phyloP scores from a whole-genome alignment of 1,284 basidiomycete species.

The Spongiforma sp. region DNA sequence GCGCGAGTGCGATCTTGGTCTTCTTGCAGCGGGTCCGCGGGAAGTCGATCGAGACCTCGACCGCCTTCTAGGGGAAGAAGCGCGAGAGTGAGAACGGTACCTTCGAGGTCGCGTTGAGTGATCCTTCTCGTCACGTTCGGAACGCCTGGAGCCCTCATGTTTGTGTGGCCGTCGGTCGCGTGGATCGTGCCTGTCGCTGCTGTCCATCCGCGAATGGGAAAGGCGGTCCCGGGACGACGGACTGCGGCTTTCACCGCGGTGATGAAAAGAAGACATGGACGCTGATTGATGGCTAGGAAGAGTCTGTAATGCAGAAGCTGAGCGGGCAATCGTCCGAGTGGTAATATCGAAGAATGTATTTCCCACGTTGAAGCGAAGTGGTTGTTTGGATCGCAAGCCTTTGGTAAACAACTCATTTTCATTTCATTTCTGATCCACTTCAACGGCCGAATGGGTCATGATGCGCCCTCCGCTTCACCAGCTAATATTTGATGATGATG shows the following conservation, averaged over 20 bases:
- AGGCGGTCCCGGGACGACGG: slow-evolving; percentile 18
- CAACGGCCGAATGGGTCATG: slow-evolving; percentile 20
- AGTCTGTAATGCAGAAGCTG: not conserved
- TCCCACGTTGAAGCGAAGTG: not conserved
- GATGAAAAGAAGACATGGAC: slow-evolving; percentile 27
- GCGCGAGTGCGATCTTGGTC: slow-evolving; percentile 29
- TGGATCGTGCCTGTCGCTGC: slow-evolving; percentile 20
- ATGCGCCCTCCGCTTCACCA: slow-evolving; percentile 14
- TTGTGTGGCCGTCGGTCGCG: slow-evolving; percentile 23
- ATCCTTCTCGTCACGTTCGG: slow-evolving; percentile 14
- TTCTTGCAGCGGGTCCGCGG: slow-evolving; percentile 16
- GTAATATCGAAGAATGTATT: slow-evolving; percentile 8
- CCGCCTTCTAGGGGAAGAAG: slow-evolving; percentile 25
- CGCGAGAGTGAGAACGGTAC: slow-evolving; percentile 28
- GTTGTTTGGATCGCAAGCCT: slow-evolving; percentile 37
- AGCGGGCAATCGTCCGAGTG: slow-evolving; percentile 7
- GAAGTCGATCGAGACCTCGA: slow-evolving; percentile 35
- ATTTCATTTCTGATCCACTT: slow-evolving; percentile 25
- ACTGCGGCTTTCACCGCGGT: slow-evolving; percentile 26
- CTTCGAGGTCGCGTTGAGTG: slow-evolving; percentile 6
- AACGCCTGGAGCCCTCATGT: slow-evolving; percentile 15
- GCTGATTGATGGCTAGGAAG: not conserved
- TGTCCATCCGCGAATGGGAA: slow-evolving; percentile 12
- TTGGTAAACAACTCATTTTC: slow-evolving; percentile 33
- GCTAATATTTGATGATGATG: slow-evolving; percentile 19